Evolutionary conservation across 2,329 filamentous ascomycete species (phyloP).

Genomic region (Periconia digitata): DNA sequence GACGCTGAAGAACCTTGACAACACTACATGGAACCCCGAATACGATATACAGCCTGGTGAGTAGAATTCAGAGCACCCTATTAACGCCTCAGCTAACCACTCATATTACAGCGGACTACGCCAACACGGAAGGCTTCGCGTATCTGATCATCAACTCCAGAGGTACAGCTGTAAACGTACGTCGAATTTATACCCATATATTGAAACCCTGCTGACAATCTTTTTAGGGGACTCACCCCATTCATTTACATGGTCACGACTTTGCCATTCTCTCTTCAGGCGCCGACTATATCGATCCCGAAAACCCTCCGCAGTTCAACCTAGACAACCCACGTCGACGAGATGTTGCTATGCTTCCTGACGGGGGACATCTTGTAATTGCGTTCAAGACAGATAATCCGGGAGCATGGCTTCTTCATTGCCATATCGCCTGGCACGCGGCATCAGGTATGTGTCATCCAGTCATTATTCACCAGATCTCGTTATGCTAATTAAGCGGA

Average conservation of each 20-base stretch:
- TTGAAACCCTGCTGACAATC: neutral
- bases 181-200: no score
- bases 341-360: slow-evolving; percentile 22
- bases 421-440: slow-evolving; percentile 29
- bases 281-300: slow-evolving; percentile 21
- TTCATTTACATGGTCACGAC: slow-evolving; percentile 25
- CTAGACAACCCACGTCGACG: slow-evolving; percentile 19
- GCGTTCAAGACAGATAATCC: slow-evolving; percentile 28
- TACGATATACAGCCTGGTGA: slow-evolving; percentile 19
- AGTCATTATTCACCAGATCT: neutral
- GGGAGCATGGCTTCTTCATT: slow-evolving; percentile 42
- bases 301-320: slow-evolving; percentile 10
- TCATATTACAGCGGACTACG: slow-evolving; percentile 12
- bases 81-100: neutral
- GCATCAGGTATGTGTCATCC: slow-evolving; percentile 12
- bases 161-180: neutral
- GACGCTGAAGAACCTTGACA: slow-evolving; percentile 16
- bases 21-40: slow-evolving; percentile 18
- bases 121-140: slow-evolving; percentile 14
- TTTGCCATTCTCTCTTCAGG: slow-evolving; percentile 28
- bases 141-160: slow-evolving; percentile 23
- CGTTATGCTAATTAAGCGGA: neutral
- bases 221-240: slow-evolving; percentile 26
- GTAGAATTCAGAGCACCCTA: neutral
- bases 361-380: slow-evolving; percentile 39